A percentile compares a stretch with the other conserved stretches of the same genome.
Evolutionary conservation across 495 filamentous ascomycete species (phyloP).

Genomic region (Penicillium turbatum): DNA sequence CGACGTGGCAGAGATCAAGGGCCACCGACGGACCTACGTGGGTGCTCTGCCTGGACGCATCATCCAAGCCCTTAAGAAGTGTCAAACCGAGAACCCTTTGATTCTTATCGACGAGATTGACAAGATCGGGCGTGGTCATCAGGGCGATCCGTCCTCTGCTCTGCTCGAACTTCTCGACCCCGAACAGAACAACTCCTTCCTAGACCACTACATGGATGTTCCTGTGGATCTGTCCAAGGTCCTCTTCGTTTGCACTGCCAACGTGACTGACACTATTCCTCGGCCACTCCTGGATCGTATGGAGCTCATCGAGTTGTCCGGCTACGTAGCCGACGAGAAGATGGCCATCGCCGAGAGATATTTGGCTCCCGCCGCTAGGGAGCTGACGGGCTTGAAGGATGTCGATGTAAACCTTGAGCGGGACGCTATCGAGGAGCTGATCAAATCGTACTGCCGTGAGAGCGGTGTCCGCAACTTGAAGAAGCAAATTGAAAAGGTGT

Average conservation of each 20-base stretch:
- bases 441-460: conserved; percentile 97
- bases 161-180: conserved; percentile 93
- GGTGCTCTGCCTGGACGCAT: conserved; percentile 93
- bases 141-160: conserved; percentile 93
- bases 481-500: conserved; percentile 99
- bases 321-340: conserved; percentile 98
- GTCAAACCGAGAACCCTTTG: conserved; percentile 95
- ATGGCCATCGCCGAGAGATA: conserved; percentile 97
- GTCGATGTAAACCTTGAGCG: conserved; percentile 81
- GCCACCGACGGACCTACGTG: conserved; percentile 93
- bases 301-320: conserved; percentile 96
- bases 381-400: conserved; percentile 83
- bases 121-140: conserved; percentile 93
- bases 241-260: conserved; percentile 97
- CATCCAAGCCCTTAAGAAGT: conserved; percentile 98
- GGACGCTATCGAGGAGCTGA: conserved; percentile 88
- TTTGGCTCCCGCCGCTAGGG: conserved; percentile 85
- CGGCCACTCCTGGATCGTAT: conserved; percentile 92
- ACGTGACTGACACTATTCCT: conserved; percentile 98
- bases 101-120: conserved; percentile 97
- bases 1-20: conserved; percentile 99
- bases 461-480: conserved; percentile 96
- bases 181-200: conserved; percentile 94
- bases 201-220: conserved; percentile 99
- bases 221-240: conserved; percentile 98